Conservation (phyloP, 768 basidiomycete species). For the Flagelloscypha sp. region DNA sequence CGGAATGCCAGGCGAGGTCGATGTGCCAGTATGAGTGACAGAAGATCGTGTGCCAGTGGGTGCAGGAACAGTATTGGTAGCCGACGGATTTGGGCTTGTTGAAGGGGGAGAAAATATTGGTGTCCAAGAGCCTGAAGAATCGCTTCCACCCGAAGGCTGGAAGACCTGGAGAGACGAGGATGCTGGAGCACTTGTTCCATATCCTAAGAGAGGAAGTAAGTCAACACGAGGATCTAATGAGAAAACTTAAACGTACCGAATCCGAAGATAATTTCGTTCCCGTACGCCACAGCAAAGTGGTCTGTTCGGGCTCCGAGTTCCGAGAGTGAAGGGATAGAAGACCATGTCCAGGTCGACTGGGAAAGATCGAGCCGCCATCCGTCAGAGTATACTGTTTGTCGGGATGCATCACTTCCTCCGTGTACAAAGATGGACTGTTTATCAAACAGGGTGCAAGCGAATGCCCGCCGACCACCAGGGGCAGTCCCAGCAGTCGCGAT, state of each 20-base stretch:
- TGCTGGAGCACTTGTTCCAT: conserved; percentile 41
- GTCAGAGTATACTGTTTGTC: conserved; percentile 46
- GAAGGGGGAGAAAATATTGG: conserved; percentile 37
- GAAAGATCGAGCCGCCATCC: conserved; percentile 66
- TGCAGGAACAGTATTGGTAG: conserved; percentile 26
- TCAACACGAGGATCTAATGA: neutral
- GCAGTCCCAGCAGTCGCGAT: conserved; percentile 28
- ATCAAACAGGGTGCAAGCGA: conserved; percentile 43
- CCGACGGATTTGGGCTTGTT: conserved; percentile 20
- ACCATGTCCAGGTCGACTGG: conserved; percentile 55
- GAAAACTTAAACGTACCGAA: conserved; percentile 47
- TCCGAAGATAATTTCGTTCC: conserved; percentile 61
- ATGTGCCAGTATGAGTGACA: conserved; percentile 9
- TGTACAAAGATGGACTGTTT: conserved; percentile 61
- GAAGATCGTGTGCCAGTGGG: conserved; percentile 23
- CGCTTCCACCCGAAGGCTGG: conserved; percentile 23
- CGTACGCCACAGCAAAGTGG: conserved; percentile 61
- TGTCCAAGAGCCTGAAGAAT: conserved; percentile 28
- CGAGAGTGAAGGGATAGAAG: conserved; percentile 36
- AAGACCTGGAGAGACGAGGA: conserved; percentile 50
- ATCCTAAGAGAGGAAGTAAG: conserved; percentile 27
- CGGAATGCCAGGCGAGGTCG: conserved; percentile 7
- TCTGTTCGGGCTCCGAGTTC: conserved; percentile 60
- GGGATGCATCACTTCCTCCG: conserved; percentile 57
- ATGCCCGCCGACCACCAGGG: conserved; percentile 55